A percentile compares a stretch with the other conserved stretches of the same genome.
Conservation (phyloP, 768 basidiomycete species). For the Lactarius akahatsu region DNA sequence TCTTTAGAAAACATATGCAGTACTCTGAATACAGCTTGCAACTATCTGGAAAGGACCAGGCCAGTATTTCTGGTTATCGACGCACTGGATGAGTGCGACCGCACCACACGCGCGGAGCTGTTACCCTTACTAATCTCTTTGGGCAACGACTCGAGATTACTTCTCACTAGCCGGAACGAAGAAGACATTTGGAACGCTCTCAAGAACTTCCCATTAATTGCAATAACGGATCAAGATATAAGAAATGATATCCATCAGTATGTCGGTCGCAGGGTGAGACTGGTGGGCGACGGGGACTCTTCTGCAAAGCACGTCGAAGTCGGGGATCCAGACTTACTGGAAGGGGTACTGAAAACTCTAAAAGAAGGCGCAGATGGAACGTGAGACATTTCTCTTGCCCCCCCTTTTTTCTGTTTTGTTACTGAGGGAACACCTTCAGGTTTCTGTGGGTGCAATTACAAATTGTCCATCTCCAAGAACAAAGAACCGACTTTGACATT, state of each 20-base stretch:
- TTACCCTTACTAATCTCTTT: constrained; percentile 2
- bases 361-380: constrained; percentile 15
- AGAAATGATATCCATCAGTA: constrained; percentile 11
- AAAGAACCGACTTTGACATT: constrained; percentile 17
- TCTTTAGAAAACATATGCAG: constrained; percentile 9
- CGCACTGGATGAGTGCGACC: constrained; percentile 17
- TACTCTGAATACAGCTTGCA: constrained; percentile 1
- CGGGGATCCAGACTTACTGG: constrained; percentile 1
- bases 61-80: constrained; percentile 11
- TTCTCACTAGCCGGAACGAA: constrained; percentile 17
- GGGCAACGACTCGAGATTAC: not conserved
- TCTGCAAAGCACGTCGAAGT: constrained; percentile 1
- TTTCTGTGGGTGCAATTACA: constrained; percentile 16
- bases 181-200: constrained; percentile 8
- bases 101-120: not conserved
- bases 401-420: not conserved
- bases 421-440: not conserved
- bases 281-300: constrained; percentile 2
- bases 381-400: not conserved
- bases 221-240: constrained; percentile 2
- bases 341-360: constrained; percentile 5
- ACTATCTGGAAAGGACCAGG: not conserved
- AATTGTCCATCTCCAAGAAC: constrained; percentile 13
- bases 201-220: not conserved
- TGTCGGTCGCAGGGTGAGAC: constrained; percentile 8